Base-by-base conservation (phyloP, 2,329 filamentous ascomycete genomes). In the Nothophoma quercina region DNA sequence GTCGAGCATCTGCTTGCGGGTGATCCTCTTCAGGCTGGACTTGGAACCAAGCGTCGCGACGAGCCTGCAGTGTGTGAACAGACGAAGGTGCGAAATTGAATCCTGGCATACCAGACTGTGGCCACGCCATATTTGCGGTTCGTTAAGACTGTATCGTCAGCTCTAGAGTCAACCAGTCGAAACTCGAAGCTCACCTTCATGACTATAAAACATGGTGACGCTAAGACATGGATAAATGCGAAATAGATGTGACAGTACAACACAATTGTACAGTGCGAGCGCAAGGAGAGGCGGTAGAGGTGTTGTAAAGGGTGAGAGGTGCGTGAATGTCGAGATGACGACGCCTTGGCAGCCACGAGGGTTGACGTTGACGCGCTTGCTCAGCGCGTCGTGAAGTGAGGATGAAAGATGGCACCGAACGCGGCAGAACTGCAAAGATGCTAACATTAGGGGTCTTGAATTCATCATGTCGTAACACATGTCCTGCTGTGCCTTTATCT, bases 51-150 rank as follows among this genome's bases (percentile, higher is more conserved):
- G 83, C 0, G 93, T 99, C 33, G 95, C 95, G 33, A 96, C 88
- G 33, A 97, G 86, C 93, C 93, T 97, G 58, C 32, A 43, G 33
- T 29, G 48, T 59, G 58, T 73, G 44, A 77, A 65, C 32, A n/a
- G 8, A 9, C 21, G 3, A 4, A 28, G 8, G 15, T 18, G 10
- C 10, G 2, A 4, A 16, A n/a, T 6, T 9, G 13, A 10, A 9
- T 9, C 3, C 12, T 12, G 19, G 68, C 84, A 67, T 81, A 96
- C 93, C 95, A 99, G 55, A 99, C 88, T 2, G 93, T 99, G 12
- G 93, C 89, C 51, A 99, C 90, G 49, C 95, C 95, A 83, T 97
- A 90, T 72, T 95, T 88, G 69, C 87, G 87, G 57, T 85, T 93
- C 3, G 88, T 95, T 48, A 99, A 85, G 54, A 99, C 85, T 87